Conservation (phyloP, 306 rosid genomes). For the Pachyrhizus erosus region DNA sequence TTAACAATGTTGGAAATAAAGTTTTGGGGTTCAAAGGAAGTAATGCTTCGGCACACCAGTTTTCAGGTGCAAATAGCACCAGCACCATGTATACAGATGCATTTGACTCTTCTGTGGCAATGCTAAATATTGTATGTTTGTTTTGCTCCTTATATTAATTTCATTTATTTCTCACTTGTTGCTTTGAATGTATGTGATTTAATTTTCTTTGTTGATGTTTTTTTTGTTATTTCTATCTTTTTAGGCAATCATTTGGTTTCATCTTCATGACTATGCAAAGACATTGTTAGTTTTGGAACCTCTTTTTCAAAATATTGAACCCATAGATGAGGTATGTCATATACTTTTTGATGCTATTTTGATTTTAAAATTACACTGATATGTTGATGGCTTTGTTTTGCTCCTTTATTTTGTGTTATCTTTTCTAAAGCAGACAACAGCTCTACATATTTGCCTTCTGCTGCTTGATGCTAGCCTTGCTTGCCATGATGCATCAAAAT, state of each 20-base stretch:
- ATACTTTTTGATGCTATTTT: constrained; percentile 32
- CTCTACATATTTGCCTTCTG: constrained; percentile 87
- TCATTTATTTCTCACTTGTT: constrained; percentile 32
- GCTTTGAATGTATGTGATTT: constrained; percentile 22
- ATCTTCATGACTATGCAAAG: constrained; percentile 84
- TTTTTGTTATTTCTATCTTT: constrained; percentile 34
- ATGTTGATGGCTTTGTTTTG: constrained; percentile 43
- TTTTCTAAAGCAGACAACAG: constrained; percentile 74
- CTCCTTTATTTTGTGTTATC: constrained; percentile 29
- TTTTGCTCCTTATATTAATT: constrained; percentile 22
- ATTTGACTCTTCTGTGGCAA: constrained; percentile 78
- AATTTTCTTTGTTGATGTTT: constrained; percentile 12
- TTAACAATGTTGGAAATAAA: constrained; percentile 65
- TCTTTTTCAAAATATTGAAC: constrained; percentile 92
- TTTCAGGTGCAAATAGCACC: constrained; percentile 60
- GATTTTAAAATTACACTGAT: constrained; percentile 26
- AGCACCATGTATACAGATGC: constrained; percentile 67
- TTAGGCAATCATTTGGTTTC: constrained; percentile 94
- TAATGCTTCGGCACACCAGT: constrained; percentile 52
- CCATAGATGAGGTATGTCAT: constrained; percentile 80
- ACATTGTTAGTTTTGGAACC: constrained; percentile 87
- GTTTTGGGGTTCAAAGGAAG: constrained; percentile 74
- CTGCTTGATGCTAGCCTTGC: constrained; percentile 96
- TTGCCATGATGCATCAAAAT: constrained; percentile 87
- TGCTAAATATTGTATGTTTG: constrained; percentile 63